Evolutionary conservation across 2,329 filamentous ascomycete genomes (phyloP).

Genomic region (Macrophomina phaseolina): DNA sequence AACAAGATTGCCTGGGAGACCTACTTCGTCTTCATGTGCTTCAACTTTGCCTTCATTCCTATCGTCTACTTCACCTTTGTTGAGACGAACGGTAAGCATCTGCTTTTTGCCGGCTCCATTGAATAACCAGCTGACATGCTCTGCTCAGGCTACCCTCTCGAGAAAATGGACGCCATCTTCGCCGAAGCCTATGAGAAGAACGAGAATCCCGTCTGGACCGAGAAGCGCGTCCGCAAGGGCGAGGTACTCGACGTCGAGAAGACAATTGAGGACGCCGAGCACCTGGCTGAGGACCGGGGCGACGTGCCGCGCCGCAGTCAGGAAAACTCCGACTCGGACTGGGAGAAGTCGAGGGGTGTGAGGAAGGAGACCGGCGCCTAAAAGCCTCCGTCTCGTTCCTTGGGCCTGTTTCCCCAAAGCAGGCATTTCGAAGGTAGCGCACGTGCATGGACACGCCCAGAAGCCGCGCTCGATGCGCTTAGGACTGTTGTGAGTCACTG

Average conservation of each 20-base stretch:
- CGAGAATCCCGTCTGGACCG: slow-evolving; percentile 37
- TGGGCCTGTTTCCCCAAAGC: no score
- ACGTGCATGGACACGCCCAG: no score
- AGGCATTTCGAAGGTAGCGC: no score
- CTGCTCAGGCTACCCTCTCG: slow-evolving; percentile 47
- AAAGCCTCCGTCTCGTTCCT: neutral
- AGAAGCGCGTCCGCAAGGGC: slow-evolving; percentile 34
- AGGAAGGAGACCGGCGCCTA: neutral
- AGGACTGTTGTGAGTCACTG: no score
- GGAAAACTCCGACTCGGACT: neutral
- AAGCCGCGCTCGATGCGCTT: no score
- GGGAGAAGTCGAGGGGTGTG: neutral
- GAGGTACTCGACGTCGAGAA: slow-evolving; percentile 32
- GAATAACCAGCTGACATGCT: neutral
- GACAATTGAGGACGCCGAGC: slow-evolving; percentile 26
- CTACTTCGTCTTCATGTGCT: slow-evolving; percentile 29
- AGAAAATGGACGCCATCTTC: slow-evolving; percentile 72
- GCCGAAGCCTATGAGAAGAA: slow-evolving; percentile 35
- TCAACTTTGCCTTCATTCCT: slow-evolving; percentile 25
- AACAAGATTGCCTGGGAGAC: slow-evolving; percentile 27
- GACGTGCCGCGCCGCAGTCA: slow-evolving; percentile 11
- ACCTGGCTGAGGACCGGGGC: slow-evolving; percentile 13
- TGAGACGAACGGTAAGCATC: slow-evolving; percentile 24
- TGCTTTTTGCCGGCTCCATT: no score
- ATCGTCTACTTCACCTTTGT: slow-evolving; percentile 35